Evolutionary conservation across 2,329 filamentous ascomycete genomes (phyloP).

Genomic region (Elsinoe arachidis): DNA sequence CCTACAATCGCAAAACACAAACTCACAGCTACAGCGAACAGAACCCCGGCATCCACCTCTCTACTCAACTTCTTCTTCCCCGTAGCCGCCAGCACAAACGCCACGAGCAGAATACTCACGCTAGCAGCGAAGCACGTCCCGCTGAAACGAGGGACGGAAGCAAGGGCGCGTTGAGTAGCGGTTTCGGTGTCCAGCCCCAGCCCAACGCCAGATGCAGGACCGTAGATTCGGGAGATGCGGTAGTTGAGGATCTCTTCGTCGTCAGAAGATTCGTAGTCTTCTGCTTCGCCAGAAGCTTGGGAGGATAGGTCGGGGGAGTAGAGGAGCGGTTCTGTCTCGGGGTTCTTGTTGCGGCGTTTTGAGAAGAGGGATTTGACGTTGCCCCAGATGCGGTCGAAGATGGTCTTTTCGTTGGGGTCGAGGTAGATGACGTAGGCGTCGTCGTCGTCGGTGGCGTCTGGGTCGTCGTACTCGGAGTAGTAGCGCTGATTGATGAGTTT

Average conservation of each 20-base stretch:
- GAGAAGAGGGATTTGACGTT: constrained; percentile 34
- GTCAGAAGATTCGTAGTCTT: constrained; percentile 25
- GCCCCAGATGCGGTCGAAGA: constrained; percentile 54
- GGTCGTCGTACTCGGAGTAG: constrained; percentile 84
- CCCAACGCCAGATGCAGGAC: neutral
- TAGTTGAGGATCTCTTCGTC: constrained; percentile 19
- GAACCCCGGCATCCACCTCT: constrained; percentile 66
- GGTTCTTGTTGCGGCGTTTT: constrained; percentile 19
- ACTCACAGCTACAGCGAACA: constrained; percentile 60
- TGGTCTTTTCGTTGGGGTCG: constrained; percentile 59
- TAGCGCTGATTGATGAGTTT: constrained; percentile 37
- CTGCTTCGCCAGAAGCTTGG: neutral
- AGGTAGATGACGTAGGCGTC: constrained; percentile 63
- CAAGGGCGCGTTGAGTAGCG: neutral
- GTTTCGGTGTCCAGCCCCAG: neutral
- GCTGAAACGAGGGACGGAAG: constrained; percentile 20
- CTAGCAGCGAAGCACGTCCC: constrained; percentile 52
- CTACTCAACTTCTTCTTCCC: constrained; percentile 57
- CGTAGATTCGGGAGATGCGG: constrained; percentile 9
- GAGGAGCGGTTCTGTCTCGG: constrained; percentile 22
- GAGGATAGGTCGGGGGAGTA: constrained; percentile 12
- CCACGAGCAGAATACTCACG: constrained; percentile 55
- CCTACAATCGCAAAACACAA: constrained; percentile 55
- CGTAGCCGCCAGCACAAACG: constrained; percentile 57
- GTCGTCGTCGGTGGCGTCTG: constrained; percentile 56